These are phyloP conservation scores for Calophaca sinica DNA, from an alignment of 306 rosid genomes.

Conservation along the genomic window DNA sequence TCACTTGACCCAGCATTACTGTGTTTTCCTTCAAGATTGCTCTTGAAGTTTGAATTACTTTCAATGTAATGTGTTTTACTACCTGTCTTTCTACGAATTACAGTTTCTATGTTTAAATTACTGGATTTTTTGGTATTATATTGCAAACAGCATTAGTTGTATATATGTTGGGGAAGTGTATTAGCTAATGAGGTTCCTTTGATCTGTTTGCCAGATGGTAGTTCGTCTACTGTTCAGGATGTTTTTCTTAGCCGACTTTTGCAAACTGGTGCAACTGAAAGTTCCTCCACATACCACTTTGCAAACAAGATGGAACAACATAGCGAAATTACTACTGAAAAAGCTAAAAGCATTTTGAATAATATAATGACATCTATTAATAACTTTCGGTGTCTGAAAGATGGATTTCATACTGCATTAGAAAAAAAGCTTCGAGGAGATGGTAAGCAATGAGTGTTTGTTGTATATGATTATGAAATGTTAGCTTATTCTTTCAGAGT, in stretches of 20 bases:
- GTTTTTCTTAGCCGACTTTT: slow-evolving; percentile 77
- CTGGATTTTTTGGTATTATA: slow-evolving; percentile 25
- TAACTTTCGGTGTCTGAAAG: slow-evolving; percentile 64
- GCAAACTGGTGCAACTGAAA: slow-evolving; percentile 91
- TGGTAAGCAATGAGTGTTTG: slow-evolving; percentile 57
- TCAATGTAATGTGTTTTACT: slow-evolving; percentile 3
- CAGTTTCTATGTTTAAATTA: slow-evolving; percentile 4
- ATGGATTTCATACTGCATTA: slow-evolving; percentile 60
- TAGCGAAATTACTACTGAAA: slow-evolving; percentile 46
- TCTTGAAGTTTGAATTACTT: slow-evolving; percentile 12
- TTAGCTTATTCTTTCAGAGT: slow-evolving; percentile 31
- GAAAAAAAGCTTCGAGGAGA: slow-evolving; percentile 63
- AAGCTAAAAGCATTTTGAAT: slow-evolving; percentile 54
- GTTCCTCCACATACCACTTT: slow-evolving; percentile 59
- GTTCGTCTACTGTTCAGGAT: slow-evolving; percentile 63
- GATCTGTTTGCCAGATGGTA: slow-evolving; percentile 65
- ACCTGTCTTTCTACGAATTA: slow-evolving; percentile 23
- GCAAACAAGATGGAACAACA: slow-evolving; percentile 59
- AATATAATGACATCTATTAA: slow-evolving; percentile 60
- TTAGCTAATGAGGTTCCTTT: slow-evolving; percentile 39
- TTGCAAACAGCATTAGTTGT: not conserved
- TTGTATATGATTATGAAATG: slow-evolving; percentile 31
- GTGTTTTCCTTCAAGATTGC: slow-evolving; percentile 13
- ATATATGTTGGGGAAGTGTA: slow-evolving; percentile 27
- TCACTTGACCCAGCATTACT: not conserved